phyloP scores from a whole-genome alignment of 306 rosid genomes.

The Prunus armeniaca region DNA sequence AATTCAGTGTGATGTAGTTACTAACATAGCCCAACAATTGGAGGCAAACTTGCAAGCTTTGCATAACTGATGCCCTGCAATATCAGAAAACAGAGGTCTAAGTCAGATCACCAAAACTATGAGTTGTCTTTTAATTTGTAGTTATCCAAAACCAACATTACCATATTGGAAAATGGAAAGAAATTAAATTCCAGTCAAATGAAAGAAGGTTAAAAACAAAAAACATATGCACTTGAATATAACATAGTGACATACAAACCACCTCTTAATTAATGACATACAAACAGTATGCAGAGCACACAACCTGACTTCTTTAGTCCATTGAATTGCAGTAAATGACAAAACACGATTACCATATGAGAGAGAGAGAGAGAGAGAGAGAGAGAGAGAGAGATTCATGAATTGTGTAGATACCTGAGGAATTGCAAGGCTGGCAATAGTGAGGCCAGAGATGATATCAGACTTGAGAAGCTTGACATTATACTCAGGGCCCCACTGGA shows the following conservation, averaged over 20 bases:
- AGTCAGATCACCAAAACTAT: slow-evolving; percentile 1
- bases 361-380: not conserved
- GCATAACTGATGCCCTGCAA: slow-evolving; percentile 98
- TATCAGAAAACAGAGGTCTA: not conserved
- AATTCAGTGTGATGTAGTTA: slow-evolving; percentile 16
- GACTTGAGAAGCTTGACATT: slow-evolving; percentile 51
- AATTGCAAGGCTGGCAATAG: slow-evolving; percentile 95
- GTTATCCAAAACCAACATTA: not conserved
- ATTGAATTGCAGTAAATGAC: no score
- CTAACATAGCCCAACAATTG: slow-evolving; percentile 90
- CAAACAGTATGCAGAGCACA: no score
- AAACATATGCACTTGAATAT: not conserved
- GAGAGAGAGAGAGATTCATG: not conserved
- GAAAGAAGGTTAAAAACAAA: not conserved
- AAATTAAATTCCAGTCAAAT: not conserved
- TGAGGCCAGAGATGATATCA: slow-evolving; percentile 83
- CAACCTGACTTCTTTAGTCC: no score
- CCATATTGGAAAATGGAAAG: not conserved
- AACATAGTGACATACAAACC: not conserved
- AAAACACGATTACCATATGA: no score
- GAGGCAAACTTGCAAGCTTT: slow-evolving; percentile 96
- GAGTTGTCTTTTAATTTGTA: not conserved
- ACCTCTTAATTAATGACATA: not conserved
- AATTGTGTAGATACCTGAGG: slow-evolving; percentile 60
- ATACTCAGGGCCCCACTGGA: slow-evolving; percentile 82